A percentile compares a stretch with the other conserved stretches of the same genome.
Evolutionary conservation across 129 eudicot genomes (phyloP).

Genomic region (Deinandra increscens): DNA sequence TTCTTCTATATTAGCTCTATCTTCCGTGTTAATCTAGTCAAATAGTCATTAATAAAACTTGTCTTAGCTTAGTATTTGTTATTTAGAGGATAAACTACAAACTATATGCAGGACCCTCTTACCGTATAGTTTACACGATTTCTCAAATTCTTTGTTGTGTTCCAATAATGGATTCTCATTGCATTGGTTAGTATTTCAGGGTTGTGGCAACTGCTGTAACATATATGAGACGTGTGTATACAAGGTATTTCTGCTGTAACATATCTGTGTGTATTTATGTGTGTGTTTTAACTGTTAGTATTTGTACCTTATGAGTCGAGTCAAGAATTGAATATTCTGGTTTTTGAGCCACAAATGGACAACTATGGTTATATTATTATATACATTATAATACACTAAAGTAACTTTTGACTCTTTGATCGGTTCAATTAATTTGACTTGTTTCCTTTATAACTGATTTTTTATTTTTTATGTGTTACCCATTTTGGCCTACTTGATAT

Average conservation of each 20-base stretch:
- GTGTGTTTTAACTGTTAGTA: background rate
- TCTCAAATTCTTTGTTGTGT: background rate
- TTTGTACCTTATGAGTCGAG: background rate
- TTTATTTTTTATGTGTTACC: background rate
- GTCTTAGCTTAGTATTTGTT: background rate
- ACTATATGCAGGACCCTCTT: background rate
- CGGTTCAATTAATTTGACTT: background rate
- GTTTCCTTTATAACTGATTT: background rate
- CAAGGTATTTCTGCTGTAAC: no score
- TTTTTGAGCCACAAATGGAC: background rate
- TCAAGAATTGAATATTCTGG: background rate
- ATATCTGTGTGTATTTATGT: no score
- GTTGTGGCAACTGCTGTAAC: conserved; percentile 97
- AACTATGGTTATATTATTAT: background rate
- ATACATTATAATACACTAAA: background rate
- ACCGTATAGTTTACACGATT: conserved; percentile 4
- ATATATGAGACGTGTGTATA: conserved; percentile 92
- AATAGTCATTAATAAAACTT: background rate
- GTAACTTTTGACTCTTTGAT: background rate
- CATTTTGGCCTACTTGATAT: background rate
- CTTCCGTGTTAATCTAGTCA: background rate
- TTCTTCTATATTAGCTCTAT: background rate
- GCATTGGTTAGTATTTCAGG: conserved; percentile 53
- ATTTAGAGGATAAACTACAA: background rate
- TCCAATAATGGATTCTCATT: background rate